Percentiles rank a stretch among this genome's conserved stretches.
Evolutionary conservation across 371 early-diverging fungal species (phyloP).

Genomic region (Mortierella sp.): DNA sequence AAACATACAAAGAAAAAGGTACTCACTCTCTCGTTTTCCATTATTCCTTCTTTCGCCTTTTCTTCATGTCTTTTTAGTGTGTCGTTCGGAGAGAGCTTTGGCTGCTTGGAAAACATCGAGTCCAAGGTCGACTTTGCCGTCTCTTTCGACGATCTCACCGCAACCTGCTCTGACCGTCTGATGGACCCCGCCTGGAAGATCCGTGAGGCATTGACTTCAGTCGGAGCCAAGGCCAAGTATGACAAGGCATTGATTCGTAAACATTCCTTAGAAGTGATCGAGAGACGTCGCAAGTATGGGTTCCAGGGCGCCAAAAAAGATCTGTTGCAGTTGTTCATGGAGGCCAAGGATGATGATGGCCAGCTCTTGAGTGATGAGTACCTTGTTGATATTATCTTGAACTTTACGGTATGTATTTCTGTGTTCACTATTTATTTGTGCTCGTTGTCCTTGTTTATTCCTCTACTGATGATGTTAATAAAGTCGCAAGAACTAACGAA

Average conservation of each 20-base stretch:
- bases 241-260: slow-evolving; percentile 3
- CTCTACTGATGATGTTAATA: not conserved
- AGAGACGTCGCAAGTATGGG: slow-evolving; percentile 24
- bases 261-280: slow-evolving; percentile 18
- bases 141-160: slow-evolving; percentile 22
- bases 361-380: slow-evolving; percentile 62
- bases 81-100: slow-evolving; percentile 43
- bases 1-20: not conserved
- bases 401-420: slow-evolving; percentile 61
- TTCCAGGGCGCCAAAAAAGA: slow-evolving; percentile 61
- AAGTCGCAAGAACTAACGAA: not conserved
- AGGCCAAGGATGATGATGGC: slow-evolving; percentile 65
- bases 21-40: not conserved
- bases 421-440: not conserved
- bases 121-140: slow-evolving; percentile 14
- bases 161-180: slow-evolving; percentile 21
- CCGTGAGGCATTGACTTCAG: slow-evolving; percentile 22
- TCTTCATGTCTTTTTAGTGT: slow-evolving; percentile 4
- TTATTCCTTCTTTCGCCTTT: not conserved
- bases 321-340: slow-evolving; percentile 71
- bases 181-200: slow-evolving; percentile 32
- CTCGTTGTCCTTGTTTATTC: not conserved
- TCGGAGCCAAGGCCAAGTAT: not conserved
- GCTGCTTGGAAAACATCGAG: slow-evolving; percentile 30
- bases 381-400: slow-evolving; percentile 74